phyloP scores from a whole-genome alignment of 345 rosid genomes.

The Lepidium sativum region DNA sequence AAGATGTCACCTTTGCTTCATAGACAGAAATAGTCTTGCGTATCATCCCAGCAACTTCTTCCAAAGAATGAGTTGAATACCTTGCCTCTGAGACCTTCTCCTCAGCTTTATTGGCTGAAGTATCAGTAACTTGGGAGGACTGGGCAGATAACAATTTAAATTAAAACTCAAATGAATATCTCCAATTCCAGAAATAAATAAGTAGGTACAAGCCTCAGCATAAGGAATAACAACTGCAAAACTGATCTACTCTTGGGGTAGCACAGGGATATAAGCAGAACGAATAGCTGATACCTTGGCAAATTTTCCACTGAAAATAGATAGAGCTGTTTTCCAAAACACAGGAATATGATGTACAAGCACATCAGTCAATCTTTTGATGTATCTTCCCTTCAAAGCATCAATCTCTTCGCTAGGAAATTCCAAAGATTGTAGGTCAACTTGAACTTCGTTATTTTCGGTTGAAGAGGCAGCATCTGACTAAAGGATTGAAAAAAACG shows the following conservation, averaged over 20 bases:
- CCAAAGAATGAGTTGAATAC: slow-evolving; percentile 85
- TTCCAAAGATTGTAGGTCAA: slow-evolving; percentile 50
- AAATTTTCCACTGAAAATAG: slow-evolving; percentile 91
- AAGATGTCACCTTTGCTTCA: slow-evolving; percentile 62
- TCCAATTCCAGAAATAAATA: not conserved
- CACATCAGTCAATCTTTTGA: slow-evolving; percentile 77
- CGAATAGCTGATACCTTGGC: slow-evolving; percentile 58
- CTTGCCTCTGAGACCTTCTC: slow-evolving; percentile 77
- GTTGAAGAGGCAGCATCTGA: slow-evolving; percentile 41
- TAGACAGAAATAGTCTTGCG: slow-evolving; percentile 69
- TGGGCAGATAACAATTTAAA: slow-evolving; percentile 30
- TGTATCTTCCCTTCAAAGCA: slow-evolving; percentile 75
- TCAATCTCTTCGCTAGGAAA: slow-evolving; percentile 77
- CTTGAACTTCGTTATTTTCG: slow-evolving; percentile 37
- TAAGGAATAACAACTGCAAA: not conserved
- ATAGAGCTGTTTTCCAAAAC: slow-evolving; percentile 89
- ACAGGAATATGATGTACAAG: slow-evolving; percentile 81
- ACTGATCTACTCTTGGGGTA: not conserved
- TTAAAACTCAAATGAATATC: slow-evolving; percentile 8
- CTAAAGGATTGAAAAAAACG: slow-evolving; percentile 34
- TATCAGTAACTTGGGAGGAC: slow-evolving; percentile 82
- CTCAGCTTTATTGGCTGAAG: slow-evolving; percentile 58
- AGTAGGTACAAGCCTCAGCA: not conserved
- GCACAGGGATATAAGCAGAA: not conserved
- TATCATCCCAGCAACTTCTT: slow-evolving; percentile 92